Evolutionary conservation across 257 asterid genomes (phyloP).

Genomic region (Penstemon davidsonii): DNA sequence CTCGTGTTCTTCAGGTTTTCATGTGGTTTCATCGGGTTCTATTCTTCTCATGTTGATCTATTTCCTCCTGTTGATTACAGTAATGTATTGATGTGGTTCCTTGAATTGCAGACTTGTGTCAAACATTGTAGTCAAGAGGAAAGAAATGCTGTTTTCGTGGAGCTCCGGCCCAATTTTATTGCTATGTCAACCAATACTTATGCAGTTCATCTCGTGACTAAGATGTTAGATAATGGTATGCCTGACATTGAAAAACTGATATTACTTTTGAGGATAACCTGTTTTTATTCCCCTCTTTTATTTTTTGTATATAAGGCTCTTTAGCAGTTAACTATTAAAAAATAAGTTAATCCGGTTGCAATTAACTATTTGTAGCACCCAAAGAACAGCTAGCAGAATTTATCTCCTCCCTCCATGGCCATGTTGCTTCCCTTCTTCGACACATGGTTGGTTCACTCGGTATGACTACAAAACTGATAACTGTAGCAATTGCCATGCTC

Average conservation of each 20-base stretch:
- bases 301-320: too few species aligned
- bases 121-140: slow-evolving; percentile 88
- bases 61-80: slow-evolving; percentile 8
- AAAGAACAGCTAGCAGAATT: slow-evolving; percentile 75
- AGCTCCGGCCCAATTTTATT: slow-evolving; percentile 76
- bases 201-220: slow-evolving; percentile 84
- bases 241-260: slow-evolving; percentile 8
- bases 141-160: slow-evolving; percentile 63
- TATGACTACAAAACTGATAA: slow-evolving; percentile 32
- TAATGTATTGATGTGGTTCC: slow-evolving; percentile 16
- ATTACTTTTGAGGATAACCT: not conserved
- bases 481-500: slow-evolving; percentile 13
- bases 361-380: slow-evolving; percentile 51
- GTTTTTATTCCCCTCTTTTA: not conserved
- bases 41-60: slow-evolving; percentile 13
- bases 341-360: too few species aligned
- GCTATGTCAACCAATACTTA: slow-evolving; percentile 66
- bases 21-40: slow-evolving; percentile 3
- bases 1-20: slow-evolving; percentile 95
- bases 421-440: slow-evolving; percentile 76
- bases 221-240: slow-evolving; percentile 82
- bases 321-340: too few species aligned
- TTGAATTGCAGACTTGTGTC: slow-evolving; percentile 64
- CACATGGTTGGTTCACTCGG: slow-evolving; percentile 97
- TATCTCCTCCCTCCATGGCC: slow-evolving; percentile 79